phyloP scores from a whole-genome alignment of 805 yeast species.

The Scheffersomyces coipomensis region DNA sequence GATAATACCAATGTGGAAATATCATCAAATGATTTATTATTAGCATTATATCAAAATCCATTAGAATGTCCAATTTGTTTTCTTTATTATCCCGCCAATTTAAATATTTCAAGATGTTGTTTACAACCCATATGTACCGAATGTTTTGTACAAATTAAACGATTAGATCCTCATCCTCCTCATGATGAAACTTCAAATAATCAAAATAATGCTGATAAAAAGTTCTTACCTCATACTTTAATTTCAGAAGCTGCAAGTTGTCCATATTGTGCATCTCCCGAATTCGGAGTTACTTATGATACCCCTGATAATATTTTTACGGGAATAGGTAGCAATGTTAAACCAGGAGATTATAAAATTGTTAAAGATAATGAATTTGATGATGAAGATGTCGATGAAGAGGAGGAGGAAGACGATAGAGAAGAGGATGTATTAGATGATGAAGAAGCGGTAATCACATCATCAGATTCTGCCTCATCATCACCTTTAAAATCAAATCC shows the following conservation, averaged over 20 bases:
- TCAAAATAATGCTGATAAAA: conserved; percentile 21
- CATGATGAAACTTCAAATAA: conserved; percentile 49
- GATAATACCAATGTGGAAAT: conserved; percentile 20
- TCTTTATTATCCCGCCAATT: conserved; percentile 72
- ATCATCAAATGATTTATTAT: conserved; percentile 46
- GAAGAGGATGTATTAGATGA: no score
- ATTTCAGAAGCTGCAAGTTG: conserved; percentile 87
- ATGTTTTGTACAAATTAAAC: conserved; percentile 93
- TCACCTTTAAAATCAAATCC: background rate
- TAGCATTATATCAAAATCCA: conserved; percentile 63
- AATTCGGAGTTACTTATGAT: conserved; percentile 81
- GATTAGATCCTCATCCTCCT: conserved; percentile 91
- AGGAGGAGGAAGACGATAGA: no score
- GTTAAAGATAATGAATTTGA: conserved; percentile 5
- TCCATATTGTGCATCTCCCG: conserved; percentile 88
- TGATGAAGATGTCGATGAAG: conserved; percentile 1
- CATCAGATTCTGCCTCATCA: background rate
- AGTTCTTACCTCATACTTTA: conserved; percentile 56
- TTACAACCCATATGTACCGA: conserved; percentile 92
- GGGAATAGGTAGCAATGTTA: conserved; percentile 51
- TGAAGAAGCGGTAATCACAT: background rate
- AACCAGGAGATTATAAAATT: conserved; percentile 43
- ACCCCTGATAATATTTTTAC: conserved; percentile 54
- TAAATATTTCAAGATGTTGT: conserved; percentile 86
- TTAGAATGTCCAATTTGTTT: conserved; percentile 95